Conservation (phyloP, 2,329 filamentous ascomycete genomes). For the Elsinoe fawcettii region DNA sequence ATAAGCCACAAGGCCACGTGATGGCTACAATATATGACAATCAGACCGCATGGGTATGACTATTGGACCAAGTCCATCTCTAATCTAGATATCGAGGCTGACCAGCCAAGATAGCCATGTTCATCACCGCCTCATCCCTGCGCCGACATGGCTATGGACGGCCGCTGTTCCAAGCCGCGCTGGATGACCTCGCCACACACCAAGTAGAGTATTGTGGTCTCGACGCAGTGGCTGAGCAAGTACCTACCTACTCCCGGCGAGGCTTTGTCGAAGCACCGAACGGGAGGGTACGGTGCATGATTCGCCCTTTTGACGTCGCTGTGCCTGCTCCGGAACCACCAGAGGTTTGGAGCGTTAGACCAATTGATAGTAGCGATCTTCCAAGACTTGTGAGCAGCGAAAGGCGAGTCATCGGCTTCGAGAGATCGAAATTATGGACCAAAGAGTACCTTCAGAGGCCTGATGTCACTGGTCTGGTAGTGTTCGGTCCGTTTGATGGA, state of each 20-base stretch:
- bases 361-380: conserved; percentile 26
- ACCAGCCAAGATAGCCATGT: conserved; percentile 24
- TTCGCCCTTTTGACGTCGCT: conserved; percentile 16
- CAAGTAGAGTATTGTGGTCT: conserved; percentile 27
- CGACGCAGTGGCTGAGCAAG: conserved; percentile 33
- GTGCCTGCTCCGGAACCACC: conserved; percentile 27
- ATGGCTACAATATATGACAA: conserved; percentile 30
- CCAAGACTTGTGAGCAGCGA: conserved; percentile 25
- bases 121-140: conserved; percentile 28
- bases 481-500: conserved; percentile 17
- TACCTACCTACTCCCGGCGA: conserved; percentile 30
- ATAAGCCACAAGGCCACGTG: conserved; percentile 28
- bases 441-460: conserved; percentile 25
- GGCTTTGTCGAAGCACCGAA: conserved; percentile 26
- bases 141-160: conserved; percentile 30
- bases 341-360: conserved; percentile 26
- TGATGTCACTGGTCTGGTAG: conserved; percentile 26
- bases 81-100: neutral
- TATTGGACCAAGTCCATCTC: too few species aligned
- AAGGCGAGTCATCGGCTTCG: conserved; percentile 25
- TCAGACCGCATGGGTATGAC: conserved; percentile 31
- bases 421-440: conserved; percentile 28
- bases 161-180: conserved; percentile 26
- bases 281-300: conserved; percentile 27
- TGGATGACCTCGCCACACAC: conserved; percentile 22